Percentiles rank a stretch among this genome's conserved stretches.
Conservation (phyloP, 2,329 filamentous ascomycete genomes). For the Neophaeococcomyces aloes region DNA sequence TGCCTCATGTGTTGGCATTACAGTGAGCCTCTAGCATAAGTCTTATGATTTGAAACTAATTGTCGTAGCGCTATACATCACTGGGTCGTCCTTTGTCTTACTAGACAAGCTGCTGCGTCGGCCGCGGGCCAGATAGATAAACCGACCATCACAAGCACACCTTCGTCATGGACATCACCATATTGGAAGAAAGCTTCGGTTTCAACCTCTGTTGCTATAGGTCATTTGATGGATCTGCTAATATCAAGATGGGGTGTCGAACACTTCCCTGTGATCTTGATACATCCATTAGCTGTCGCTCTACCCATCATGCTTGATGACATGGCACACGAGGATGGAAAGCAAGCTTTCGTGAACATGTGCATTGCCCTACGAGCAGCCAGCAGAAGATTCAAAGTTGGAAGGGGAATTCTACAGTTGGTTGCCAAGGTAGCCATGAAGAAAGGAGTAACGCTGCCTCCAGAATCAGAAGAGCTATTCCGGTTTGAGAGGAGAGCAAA, state of each 20-base stretch:
- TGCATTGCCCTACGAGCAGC: conserved; percentile 22
- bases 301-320: conserved; percentile 25
- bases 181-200: conserved; percentile 20
- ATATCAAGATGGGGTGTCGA: conserved; percentile 25
- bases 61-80: conserved; percentile 11
- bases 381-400: conserved; percentile 22
- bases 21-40: conserved; percentile 22
- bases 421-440: too few relatives aligned
- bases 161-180: background rate
- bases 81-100: conserved; percentile 23
- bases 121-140: conserved; percentile 1
- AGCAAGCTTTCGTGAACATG: conserved; percentile 23
- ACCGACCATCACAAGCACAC: conserved; percentile 10
- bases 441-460: too few relatives aligned
- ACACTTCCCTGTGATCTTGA: conserved; percentile 25
- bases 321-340: conserved; percentile 19
- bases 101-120: conserved; percentile 15
- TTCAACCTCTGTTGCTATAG: conserved; percentile 22
- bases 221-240: conserved; percentile 21
- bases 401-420: too few relatives aligned
- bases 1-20: conserved; percentile 23
- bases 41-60: conserved; percentile 20
- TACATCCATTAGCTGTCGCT: conserved; percentile 25
- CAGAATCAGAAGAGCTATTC: too few relatives aligned
- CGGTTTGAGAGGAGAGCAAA: too few relatives aligned